Evolutionary conservation across 352 stramenopile genomes (phyloP).

Genomic region (Thalassiosira mediterranea): DNA sequence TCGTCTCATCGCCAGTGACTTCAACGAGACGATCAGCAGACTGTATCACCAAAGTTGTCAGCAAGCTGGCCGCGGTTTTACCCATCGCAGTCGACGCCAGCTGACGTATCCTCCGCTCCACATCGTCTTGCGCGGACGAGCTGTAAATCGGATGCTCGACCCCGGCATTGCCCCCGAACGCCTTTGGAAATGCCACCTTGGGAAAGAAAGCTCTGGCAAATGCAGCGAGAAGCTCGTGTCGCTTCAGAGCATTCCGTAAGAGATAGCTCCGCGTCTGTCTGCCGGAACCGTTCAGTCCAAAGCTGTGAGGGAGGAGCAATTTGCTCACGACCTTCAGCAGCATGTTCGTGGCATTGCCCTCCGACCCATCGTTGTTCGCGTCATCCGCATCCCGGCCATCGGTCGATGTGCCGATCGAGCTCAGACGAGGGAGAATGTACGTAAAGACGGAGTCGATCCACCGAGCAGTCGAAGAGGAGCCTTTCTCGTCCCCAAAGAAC

Average conservation of each 20-base stretch:
- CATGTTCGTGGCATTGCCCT: conserved; percentile 34
- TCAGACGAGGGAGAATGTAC: conserved; percentile 52
- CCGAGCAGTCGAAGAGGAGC: not conserved
- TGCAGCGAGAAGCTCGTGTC: conserved; percentile 43
- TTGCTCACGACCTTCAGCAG: conserved; percentile 50
- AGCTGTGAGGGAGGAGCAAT: conserved; percentile 36
- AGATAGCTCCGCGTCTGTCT: conserved; percentile 25
- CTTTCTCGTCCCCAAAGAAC: not conserved
- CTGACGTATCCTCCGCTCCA: conserved; percentile 26
- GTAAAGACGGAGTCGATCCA: conserved; percentile 56
- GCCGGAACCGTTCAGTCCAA: conserved; percentile 1
- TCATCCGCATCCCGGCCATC: conserved; percentile 8
- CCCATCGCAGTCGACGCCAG: conserved; percentile 39
- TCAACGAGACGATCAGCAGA: conserved; percentile 21
- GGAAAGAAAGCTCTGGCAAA: conserved; percentile 59
- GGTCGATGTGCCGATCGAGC: conserved; percentile 12
- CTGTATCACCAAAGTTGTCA: conserved; percentile 44
- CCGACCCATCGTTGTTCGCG: conserved; percentile 1
- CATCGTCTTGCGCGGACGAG: conserved; percentile 18
- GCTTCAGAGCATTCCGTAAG: conserved; percentile 27
- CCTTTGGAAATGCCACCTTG: conserved; percentile 14
- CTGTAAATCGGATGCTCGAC: conserved; percentile 3
- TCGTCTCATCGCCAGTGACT: conserved; percentile 3
- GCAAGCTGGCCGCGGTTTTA: conserved; percentile 42
- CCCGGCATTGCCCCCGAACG: not conserved